Evolutionary conservation across 106 monocot species (phyloP).

Genomic region (Posidonia australis): DNA sequence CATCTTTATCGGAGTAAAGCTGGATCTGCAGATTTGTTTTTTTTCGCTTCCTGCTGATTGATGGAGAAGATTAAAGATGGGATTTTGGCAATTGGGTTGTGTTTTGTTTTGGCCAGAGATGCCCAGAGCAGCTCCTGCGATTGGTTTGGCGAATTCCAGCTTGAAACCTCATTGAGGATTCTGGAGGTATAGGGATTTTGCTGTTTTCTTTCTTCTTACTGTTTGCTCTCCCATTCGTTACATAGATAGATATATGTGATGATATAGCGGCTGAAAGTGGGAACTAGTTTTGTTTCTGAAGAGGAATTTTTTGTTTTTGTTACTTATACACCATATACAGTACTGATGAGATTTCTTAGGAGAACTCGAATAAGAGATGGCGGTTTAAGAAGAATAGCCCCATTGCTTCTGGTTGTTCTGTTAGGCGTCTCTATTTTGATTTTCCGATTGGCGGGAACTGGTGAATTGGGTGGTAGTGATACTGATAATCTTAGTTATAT

Average conservation of each 20-base stretch:
- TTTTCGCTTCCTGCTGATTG: too few relatives aligned
- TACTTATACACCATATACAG: background rate
- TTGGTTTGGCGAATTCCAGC: background rate
- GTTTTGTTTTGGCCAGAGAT: background rate
- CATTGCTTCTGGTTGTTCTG: constrained; percentile 17
- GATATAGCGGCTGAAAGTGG: background rate
- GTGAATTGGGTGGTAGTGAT: background rate
- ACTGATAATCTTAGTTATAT: background rate
- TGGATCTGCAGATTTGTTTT: too few relatives aligned
- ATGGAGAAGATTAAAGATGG: background rate
- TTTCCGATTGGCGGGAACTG: background rate
- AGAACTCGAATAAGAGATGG: constrained; percentile 27
- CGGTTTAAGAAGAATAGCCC: constrained; percentile 18
- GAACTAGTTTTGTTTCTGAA: too few relatives aligned
- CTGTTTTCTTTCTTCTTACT: background rate
- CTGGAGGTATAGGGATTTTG: background rate
- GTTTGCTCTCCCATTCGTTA: background rate
- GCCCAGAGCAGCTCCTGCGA: background rate
- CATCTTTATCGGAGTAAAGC: too few relatives aligned
- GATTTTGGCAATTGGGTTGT: background rate
- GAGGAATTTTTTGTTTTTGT: background rate
- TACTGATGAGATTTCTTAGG: constrained; percentile 30
- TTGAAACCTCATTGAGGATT: background rate
- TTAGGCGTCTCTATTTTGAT: constrained; percentile 2
- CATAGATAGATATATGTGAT: background rate